These are phyloP conservation scores for Alnus rubra DNA, from an alignment of 306 rosid species.

Conservation along the genomic window DNA sequence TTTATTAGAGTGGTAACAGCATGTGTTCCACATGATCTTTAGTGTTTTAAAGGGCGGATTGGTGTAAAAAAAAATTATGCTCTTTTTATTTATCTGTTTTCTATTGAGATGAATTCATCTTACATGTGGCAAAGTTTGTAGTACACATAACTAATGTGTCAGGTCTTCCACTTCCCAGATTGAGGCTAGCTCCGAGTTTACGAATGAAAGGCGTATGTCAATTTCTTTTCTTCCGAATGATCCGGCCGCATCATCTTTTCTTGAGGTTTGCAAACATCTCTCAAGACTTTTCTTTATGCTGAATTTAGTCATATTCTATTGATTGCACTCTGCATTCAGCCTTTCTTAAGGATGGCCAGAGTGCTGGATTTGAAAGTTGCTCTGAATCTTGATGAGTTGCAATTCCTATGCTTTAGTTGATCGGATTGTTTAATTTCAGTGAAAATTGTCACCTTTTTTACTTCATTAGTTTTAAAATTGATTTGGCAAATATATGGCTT, in stretches of 20 bases:
- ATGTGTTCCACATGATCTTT: conserved; percentile 10
- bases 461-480: not conserved
- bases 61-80: not conserved
- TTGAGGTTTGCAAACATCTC: conserved; percentile 55
- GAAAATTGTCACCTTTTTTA: not conserved
- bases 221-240: conserved; percentile 74
- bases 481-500: not conserved
- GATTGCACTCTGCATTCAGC: not conserved
- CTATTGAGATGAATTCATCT: conserved; percentile 1
- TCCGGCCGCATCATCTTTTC: conserved; percentile 59
- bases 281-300: conserved; percentile 6
- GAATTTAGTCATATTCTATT: conserved; percentile 8
- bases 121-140: conserved; percentile 14
- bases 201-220: conserved; percentile 66
- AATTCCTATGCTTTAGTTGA: not conserved
- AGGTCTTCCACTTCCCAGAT: conserved; percentile 47
- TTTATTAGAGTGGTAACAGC: conserved; percentile 5
- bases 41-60: not conserved
- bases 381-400: not conserved
- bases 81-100: not conserved
- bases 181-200: conserved; percentile 68
- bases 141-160: conserved; percentile 31
- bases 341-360: not conserved
- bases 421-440: not conserved
- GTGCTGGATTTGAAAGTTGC: conserved; percentile 1